Conservation (phyloP, 805 yeast species). For the Nakazawaea laoshanensis region DNA sequence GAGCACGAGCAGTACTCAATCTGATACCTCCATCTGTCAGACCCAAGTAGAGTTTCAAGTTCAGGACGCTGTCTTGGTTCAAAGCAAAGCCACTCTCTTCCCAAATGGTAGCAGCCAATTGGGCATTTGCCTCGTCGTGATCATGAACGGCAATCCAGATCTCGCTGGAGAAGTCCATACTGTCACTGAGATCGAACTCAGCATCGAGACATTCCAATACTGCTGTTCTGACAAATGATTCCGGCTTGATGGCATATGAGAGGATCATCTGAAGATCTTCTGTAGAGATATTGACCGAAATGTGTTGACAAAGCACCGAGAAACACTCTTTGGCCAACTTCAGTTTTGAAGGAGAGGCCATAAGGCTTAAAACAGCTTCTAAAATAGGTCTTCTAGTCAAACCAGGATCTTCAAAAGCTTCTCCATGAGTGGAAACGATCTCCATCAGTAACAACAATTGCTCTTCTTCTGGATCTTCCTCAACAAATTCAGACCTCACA, state of each 20-base stretch:
- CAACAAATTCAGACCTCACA: slow-evolving; percentile 58
- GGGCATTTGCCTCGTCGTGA: slow-evolving; percentile 51
- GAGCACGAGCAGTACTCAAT: slow-evolving; percentile 61
- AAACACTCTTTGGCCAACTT: slow-evolving; percentile 81
- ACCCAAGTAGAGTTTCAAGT: slow-evolving; percentile 42
- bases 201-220: slow-evolving; percentile 80
- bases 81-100: slow-evolving; percentile 58
- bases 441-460: slow-evolving; percentile 72
- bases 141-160: slow-evolving; percentile 76
- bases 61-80: slow-evolving; percentile 31
- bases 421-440: slow-evolving; percentile 61
- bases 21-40: slow-evolving; percentile 60
- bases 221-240: slow-evolving; percentile 66
- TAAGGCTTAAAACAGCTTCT: slow-evolving; percentile 50
- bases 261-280: slow-evolving; percentile 55
- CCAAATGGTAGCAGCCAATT: slow-evolving; percentile 79
- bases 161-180: slow-evolving; percentile 48
- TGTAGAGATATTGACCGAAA: slow-evolving; percentile 50
- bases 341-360: slow-evolving; percentile 70
- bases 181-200: slow-evolving; percentile 56
- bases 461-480: slow-evolving; percentile 86
- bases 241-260: slow-evolving; percentile 47
- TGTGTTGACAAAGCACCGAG: slow-evolving; percentile 65
- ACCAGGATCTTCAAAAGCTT: slow-evolving; percentile 52
- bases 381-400: slow-evolving; percentile 67